Evolutionary conservation across 2,329 filamentous ascomycete species (phyloP).

Genomic region (Hypocrella siamensis): DNA sequence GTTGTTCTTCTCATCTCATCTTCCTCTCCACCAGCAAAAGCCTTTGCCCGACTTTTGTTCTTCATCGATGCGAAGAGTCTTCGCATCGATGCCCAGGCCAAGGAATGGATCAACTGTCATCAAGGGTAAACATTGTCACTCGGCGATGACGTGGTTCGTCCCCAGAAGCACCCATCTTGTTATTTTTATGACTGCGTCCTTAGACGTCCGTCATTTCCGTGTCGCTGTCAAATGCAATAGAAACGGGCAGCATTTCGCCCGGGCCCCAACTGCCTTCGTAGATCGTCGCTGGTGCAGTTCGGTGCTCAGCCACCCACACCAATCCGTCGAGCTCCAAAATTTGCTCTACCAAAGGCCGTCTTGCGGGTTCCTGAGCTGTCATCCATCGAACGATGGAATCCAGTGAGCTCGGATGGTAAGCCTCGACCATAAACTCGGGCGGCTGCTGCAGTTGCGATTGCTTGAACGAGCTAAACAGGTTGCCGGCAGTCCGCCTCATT

Average conservation of each 20-base stretch:
- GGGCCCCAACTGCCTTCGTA: constrained; percentile 96
- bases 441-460: constrained; percentile 42
- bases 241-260: constrained; percentile 30
- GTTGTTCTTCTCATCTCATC: no score
- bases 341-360: constrained; percentile 60
- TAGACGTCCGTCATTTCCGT: constrained; percentile 46
- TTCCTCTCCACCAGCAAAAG: no score
- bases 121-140: no score
- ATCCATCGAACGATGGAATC: constrained; percentile 79
- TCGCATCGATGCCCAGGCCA: no score
- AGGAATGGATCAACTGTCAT: no score
- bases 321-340: constrained; percentile 60
- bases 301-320: constrained; percentile 62
- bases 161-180: neutral
- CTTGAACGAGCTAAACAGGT: constrained; percentile 28
- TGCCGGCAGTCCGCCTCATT: constrained; percentile 16
- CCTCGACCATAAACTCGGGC: constrained; percentile 79
- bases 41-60: no score
- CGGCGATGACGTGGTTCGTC: neutral
- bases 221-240: constrained; percentile 24
- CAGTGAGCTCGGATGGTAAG: constrained; percentile 55
- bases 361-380: constrained; percentile 59
- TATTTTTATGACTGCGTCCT: constrained; percentile 8
- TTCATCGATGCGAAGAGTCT: no score
- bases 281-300: constrained; percentile 79